Base-by-base conservation (phyloP, 2,329 filamentous ascomycete species). In the Penicillium thymicola region DNA sequence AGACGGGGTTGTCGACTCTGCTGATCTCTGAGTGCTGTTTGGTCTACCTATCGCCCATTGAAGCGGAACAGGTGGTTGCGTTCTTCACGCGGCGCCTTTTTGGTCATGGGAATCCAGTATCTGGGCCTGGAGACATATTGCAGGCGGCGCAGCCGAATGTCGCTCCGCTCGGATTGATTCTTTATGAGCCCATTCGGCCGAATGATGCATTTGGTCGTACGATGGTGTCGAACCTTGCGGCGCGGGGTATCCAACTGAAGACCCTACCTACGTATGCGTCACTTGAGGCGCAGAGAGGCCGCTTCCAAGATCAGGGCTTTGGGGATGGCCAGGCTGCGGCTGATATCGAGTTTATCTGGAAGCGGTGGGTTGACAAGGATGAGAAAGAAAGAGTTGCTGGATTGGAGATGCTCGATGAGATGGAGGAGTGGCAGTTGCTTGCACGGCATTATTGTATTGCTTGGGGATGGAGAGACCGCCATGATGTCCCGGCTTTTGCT, bases 21-120 rank as follows among this genome's bases (percentile, higher is more conserved):
- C 75, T 99, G 25, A 81, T 99, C 7, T 97, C 93, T 0, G 94
- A 99, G 74, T 97, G 94, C 80, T 99, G 94, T 71, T 82, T 99
- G 32, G 90, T 94, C 71, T 99, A 99, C 69, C 82, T 99, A 1
- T 81, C 87, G 9, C 81, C 86, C 0, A 67, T 81, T 0, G 82
- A 86, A 50, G 88, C 92, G 0, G 79, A 81, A 37, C 75, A 77
- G 2, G 85, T 93, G 5, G 73, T 96, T 23, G 72, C 78, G 16
- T 87, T 85, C 72, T 91, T 93, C 66, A 79, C 81, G 3, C 76
- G 72, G 21, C 82, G 85, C 37, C 63, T 80, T 10, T 76, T 79
- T 37, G 66, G 32, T 63, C 65, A 58, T 9, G 53, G 47, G 65
- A 76, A 28, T 64, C 76, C 14, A 25, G 7, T n/a, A 34, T 21